Percentiles rank a stretch among this genome's conserved stretches.
phyloP scores from a whole-genome alignment of 2,329 filamentous ascomycete species.

The Penicillium capsulatum region DNA sequence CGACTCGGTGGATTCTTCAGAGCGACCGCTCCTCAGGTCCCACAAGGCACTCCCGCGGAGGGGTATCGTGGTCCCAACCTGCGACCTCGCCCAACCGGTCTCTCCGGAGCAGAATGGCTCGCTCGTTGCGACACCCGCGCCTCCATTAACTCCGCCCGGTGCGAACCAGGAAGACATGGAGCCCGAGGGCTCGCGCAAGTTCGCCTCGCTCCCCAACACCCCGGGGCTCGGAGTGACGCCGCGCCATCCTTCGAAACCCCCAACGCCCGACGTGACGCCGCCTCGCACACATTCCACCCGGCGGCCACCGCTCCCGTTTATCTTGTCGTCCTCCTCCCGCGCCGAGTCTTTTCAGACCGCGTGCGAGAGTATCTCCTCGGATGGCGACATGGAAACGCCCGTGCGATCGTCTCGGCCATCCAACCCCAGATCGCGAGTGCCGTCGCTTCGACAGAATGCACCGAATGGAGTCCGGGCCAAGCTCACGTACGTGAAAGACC shows the following conservation, averaged over 20 bases:
- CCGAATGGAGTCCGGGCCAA: constrained; percentile 41
- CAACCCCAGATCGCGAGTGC: constrained; percentile 14
- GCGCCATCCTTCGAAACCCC: constrained; percentile 62
- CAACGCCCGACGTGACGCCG: constrained; percentile 72
- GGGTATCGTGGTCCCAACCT: constrained; percentile 25
- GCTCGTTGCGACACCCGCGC: constrained; percentile 27
- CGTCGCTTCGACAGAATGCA: constrained; percentile 21
- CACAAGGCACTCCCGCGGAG: constrained; percentile 41
- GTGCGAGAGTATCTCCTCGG: constrained; percentile 59
- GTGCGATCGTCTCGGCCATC: constrained; percentile 18
- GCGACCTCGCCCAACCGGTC: constrained; percentile 23
- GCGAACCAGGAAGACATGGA: constrained; percentile 24
- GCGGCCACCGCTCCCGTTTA: constrained; percentile 47
- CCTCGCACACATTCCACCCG: constrained; percentile 48
- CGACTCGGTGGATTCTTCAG: constrained; percentile 26
- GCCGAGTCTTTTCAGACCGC: constrained; percentile 71
- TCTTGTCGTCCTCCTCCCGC: constrained; percentile 54
- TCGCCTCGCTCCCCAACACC: constrained; percentile 24
- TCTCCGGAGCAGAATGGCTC: constrained; percentile 24
- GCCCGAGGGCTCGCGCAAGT: constrained; percentile 20
- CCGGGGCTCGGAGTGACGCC: constrained; percentile 49
- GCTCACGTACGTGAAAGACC: constrained; percentile 9
- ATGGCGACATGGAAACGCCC: constrained; percentile 51
- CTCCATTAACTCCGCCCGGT: constrained; percentile 39
- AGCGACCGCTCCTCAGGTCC: constrained; percentile 35